A percentile compares a stretch with the other conserved stretches of the same genome.
Evolutionary conservation across 305 asterid species (phyloP).

Genomic region (Ajuga reptans): DNA sequence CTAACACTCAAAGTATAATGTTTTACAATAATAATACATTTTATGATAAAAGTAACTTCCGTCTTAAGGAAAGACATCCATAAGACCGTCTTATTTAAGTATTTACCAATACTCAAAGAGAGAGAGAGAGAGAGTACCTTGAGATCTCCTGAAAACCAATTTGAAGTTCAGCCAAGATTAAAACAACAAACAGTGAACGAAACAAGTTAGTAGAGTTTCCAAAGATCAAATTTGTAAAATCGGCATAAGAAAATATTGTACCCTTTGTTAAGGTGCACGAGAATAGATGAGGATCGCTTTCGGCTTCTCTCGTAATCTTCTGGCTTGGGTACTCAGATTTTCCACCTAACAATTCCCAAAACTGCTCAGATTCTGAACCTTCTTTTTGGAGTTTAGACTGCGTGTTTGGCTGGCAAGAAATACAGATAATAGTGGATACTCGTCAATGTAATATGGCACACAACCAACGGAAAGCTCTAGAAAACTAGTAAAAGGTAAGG

Average conservation of each 20-base stretch:
- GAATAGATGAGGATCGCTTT: conserved; percentile 69
- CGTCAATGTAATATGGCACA: conserved; percentile 2
- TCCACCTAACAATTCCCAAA: conserved; percentile 75
- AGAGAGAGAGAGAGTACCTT: conserved; percentile 43
- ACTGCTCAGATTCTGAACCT: conserved; percentile 74
- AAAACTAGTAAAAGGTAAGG: background rate
- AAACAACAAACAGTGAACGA: conserved; percentile 11
- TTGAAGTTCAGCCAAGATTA: conserved; percentile 20
- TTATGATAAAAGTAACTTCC: too few species aligned
- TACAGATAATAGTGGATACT: background rate
- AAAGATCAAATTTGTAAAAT: background rate
- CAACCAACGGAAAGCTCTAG: background rate
- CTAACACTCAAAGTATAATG: too few species aligned
- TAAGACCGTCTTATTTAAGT: too few species aligned
- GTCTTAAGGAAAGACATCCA: too few species aligned
- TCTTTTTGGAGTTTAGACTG: conserved; percentile 70
- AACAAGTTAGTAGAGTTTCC: conserved; percentile 19
- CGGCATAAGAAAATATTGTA: conserved; percentile 20
- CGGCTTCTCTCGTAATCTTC: conserved; percentile 50
- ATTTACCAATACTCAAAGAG: background rate
- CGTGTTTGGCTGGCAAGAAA: conserved; percentile 53
- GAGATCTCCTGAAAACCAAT: conserved; percentile 53
- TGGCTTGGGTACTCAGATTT: conserved; percentile 68
- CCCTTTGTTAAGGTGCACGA: conserved; percentile 54
- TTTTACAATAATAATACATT: too few species aligned